These are phyloP conservation scores for Cryptosporidium ryanae DNA, from an alignment of 169 alveolate species.

Conservation along the genomic window DNA sequence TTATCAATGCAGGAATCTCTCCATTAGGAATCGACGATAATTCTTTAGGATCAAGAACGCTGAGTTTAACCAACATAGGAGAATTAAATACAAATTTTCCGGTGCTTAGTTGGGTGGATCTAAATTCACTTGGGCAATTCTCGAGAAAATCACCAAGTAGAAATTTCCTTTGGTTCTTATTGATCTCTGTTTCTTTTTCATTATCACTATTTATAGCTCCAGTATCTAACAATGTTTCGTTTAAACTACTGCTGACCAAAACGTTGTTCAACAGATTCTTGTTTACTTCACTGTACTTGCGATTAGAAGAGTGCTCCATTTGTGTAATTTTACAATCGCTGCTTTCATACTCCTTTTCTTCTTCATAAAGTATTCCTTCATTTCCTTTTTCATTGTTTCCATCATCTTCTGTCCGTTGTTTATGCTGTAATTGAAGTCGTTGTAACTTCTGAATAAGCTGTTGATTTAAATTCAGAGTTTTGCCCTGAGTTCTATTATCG, in stretches of 20 bases:
- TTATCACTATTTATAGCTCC: background rate
- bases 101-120: no score
- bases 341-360: no score
- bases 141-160: background rate
- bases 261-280: background rate
- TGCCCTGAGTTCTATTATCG: background rate
- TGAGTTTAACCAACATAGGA: conserved; percentile 44
- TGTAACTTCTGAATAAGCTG: background rate
- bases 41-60: conserved; percentile 30
- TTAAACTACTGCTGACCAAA: background rate
- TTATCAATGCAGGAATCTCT: conserved; percentile 57
- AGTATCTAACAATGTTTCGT: background rate
- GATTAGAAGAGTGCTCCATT: background rate
- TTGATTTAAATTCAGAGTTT: background rate
- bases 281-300: no score
- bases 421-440: background rate
- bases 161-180: no score
- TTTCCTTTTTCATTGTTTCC: no score
- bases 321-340: background rate
- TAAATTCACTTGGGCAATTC: conserved; percentile 1
- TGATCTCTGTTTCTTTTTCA: background rate
- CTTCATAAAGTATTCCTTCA: no score
- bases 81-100: background rate
- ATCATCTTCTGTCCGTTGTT: no score
- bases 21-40: conserved; percentile 40